phyloP scores from a whole-genome alignment of 2,329 filamentous ascomycete species.

The Ramichloridium luteum region DNA sequence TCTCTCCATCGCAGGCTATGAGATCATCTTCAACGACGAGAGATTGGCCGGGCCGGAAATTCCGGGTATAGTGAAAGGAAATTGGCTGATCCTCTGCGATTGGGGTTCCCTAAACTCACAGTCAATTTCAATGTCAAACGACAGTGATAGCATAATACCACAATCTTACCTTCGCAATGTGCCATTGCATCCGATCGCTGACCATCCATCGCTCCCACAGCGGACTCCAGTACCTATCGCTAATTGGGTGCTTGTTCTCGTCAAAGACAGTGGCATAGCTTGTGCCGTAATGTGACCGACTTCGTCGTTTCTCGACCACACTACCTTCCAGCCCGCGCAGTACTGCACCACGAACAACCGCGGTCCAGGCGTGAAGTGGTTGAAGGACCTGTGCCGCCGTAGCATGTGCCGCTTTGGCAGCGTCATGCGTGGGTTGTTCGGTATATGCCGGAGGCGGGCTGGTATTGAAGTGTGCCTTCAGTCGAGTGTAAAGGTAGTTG shows the following conservation, averaged over 20 bases:
- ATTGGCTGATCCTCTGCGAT: constrained; percentile 63
- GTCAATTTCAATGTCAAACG: no score
- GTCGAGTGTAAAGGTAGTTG: constrained; percentile 53
- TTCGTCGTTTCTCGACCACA: constrained; percentile 64
- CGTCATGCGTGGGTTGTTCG: constrained; percentile 56
- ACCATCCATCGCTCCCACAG: constrained; percentile 78
- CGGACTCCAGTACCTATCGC: constrained; percentile 66
- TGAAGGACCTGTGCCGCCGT: constrained; percentile 67
- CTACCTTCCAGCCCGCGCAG: constrained; percentile 63
- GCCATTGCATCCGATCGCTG: constrained; percentile 73
- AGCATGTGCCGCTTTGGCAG: constrained; percentile 29
- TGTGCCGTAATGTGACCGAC: constrained; percentile 67
- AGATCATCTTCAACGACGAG: constrained; percentile 69
- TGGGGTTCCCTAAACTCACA: constrained; percentile 58
- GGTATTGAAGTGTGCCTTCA: constrained; percentile 54
- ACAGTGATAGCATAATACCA: no score
- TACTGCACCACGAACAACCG: constrained; percentile 66
- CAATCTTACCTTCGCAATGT: constrained; percentile 57
- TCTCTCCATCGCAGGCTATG: constrained; percentile 61
- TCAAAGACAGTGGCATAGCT: constrained; percentile 68
- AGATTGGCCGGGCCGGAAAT: constrained; percentile 67
- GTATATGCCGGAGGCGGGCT: constrained; percentile 47
- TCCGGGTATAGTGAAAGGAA: constrained; percentile 75
- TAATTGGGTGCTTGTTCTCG: constrained; percentile 58
- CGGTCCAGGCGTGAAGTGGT: constrained; percentile 70